A percentile compares a stretch with the other conserved stretches of the same genome.
Conservation (phyloP, 495 filamentous ascomycete genomes). For the Xanthoparmelia taractica region DNA sequence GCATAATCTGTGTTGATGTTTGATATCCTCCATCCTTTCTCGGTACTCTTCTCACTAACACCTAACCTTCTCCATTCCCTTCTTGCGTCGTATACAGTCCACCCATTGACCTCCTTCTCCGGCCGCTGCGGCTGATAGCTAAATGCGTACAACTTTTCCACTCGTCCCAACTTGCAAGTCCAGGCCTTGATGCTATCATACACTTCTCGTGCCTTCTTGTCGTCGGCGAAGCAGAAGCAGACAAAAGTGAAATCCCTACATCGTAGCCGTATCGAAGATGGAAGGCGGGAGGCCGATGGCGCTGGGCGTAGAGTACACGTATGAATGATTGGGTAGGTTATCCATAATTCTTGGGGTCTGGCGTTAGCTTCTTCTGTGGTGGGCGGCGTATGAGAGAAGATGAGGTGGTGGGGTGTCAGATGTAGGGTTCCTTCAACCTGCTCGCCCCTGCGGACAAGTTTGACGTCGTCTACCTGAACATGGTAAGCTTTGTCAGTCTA, state of each 20-base stretch:
- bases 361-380: constrained; percentile 29
- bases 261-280: constrained; percentile 77
- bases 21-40: constrained; percentile 83
- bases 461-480: constrained; percentile 54
- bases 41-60: constrained; percentile 62
- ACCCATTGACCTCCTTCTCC: constrained; percentile 73
- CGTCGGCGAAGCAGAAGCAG: constrained; percentile 76
- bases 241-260: constrained; percentile 90
- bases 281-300: constrained; percentile 59
- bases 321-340: constrained; percentile 86
- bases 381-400: constrained; percentile 47
- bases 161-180: constrained; percentile 72
- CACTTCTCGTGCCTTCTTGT: constrained; percentile 71
- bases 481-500: constrained; percentile 14
- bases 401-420: constrained; percentile 58
- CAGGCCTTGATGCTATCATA: constrained; percentile 78
- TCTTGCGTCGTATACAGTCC: constrained; percentile 78
- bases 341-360: constrained; percentile 73
- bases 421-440: constrained; percentile 54
- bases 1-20: constrained; percentile 79
- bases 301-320: constrained; percentile 64
- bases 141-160: constrained; percentile 92
- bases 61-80: constrained; percentile 77
- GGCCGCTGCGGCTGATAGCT: constrained; percentile 63
- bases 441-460: constrained; percentile 53